Evolutionary conservation across 2,329 filamentous ascomycete genomes (phyloP).

Genomic region (Cercospora sp.): DNA sequence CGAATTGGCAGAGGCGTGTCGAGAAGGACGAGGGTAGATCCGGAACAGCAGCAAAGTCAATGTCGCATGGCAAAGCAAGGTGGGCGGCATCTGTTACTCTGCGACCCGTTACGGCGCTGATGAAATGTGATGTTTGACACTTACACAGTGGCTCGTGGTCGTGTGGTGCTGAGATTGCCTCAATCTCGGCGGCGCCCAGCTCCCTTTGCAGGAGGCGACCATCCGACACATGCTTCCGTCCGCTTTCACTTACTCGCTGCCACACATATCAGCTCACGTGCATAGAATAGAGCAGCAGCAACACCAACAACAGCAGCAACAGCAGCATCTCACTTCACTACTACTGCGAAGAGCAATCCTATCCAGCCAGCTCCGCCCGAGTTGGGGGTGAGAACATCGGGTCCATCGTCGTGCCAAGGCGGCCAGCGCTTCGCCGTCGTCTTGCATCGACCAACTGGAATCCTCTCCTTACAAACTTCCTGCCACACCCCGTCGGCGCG

Average conservation of each 20-base stretch:
- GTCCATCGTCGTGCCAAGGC: neutral
- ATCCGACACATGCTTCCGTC: neutral
- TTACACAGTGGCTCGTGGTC: neutral
- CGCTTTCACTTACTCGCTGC: neutral
- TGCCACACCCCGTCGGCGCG: neutral
- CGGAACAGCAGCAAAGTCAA: conserved; percentile 8
- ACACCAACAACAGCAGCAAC: neutral
- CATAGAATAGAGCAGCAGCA: neutral
- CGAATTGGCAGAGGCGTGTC: neutral
- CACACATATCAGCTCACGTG: neutral
- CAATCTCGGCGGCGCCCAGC: conserved; percentile 5
- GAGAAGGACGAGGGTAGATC: neutral
- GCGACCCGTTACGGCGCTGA: neutral
- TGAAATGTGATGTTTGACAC: neutral
- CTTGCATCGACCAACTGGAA: neutral
- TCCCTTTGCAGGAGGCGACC: conserved; percentile 6
- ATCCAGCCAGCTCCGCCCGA: neutral
- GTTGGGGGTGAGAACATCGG: neutral
- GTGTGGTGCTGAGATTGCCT: conserved; percentile 5
- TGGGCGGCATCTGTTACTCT: conserved; percentile 1
- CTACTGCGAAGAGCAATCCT: neutral
- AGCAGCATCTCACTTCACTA: neutral
- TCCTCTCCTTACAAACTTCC: conserved; percentile 7
- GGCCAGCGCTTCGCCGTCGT: neutral
- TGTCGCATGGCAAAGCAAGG: conserved; percentile 8